Base-by-base conservation (phyloP, 495 filamentous ascomycete genomes). In the Neurospora tetrasperma region DNA sequence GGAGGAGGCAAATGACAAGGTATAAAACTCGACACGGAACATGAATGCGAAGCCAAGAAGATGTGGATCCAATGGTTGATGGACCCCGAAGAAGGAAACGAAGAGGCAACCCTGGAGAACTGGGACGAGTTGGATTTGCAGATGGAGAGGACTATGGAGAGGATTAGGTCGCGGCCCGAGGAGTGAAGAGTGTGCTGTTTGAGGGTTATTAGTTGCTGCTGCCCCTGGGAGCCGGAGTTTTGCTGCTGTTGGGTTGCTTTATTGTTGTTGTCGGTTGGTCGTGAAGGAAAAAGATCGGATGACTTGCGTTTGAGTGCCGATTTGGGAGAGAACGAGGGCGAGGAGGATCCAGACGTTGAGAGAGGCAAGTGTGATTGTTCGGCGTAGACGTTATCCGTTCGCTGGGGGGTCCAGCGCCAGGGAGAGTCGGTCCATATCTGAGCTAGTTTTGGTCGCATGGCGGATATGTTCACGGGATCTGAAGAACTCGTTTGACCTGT, bases 11-110 rank as follows among this genome's bases (percentile, higher is more conserved):
- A 89, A 3, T 86, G 83, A 11, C 82, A 84, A 76, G 91, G 88
- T 20, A 92, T 85, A 83, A 86, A 91, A 14, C 84, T 81, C 42
- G 86, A 86, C 0, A 86, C 81, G 14, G 83, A 80, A 20, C 83
- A 83, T 0, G 77, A 77, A 18, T 89, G 88, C 0, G 83, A 81
- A 2, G 84, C 84, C 14, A 92, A 82, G 46, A 88, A 91, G 68
- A 86, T 83, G 69, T 91, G 89, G 16, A 90, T 86, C 69, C 90
- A 80, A 16, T 82, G 86, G 74, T 91, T 88, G 59, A 91, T 81
- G 3, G 89, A 74, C 43, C 89, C 86, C 0, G 84, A 83, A 4
- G 87, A 87, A 0, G 90, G 90, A 74, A 92, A 91, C 0, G 87
- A 87, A 42, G 86, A 85, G 40, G 89, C 84, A 7, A 89, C 86